Evolutionary conservation across 2,329 filamentous ascomycete genomes (phyloP), one percentile per base, ranked within the genome.

Genomic region (Aspergillus ochraceoroseus): DNA sequence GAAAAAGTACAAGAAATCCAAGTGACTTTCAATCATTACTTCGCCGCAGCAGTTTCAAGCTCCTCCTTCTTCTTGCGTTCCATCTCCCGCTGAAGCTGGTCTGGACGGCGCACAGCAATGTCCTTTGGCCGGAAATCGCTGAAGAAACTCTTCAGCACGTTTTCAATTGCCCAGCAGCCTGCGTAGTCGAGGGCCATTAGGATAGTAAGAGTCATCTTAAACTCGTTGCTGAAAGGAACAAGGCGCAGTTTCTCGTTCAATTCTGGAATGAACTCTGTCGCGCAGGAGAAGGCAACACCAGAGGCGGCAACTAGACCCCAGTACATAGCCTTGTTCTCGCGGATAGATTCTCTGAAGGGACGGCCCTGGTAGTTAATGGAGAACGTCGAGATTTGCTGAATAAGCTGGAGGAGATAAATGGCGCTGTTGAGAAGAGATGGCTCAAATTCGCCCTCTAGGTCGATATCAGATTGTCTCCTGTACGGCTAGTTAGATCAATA

Each of bases 331-430:
- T 82, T 85, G 74, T 98, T 98, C 70, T 95, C 92, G 4, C 85
- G 83, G 52, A 98, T 87, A 14, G 85, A 85, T 70, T 98, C 92
- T 45, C 92, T 86, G 83, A 98, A 98, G 8, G 92, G 92, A 7
- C 92, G 85, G 44, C 92, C 92, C 68, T 98, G 92, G 73, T 98
- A 98, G 74, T 98, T 98, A 74, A 98, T 95, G 46, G 92, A 89
- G 58, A 98, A 98, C 2, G 92, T 98, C 15, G 89, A 95, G 61
- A 98, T 95, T 67, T 98, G 92, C 67, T 98, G 92, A 65, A 98
- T 96, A 36, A 98, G 81, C 61, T 96, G 92, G 27, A 98, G 79
- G 17, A 98, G 85, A 66, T 96, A 98, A 54, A 98, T 87, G 41
- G 92, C 92, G 32, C 85, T 92, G 74, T 98, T 98, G 62, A 98